These are phyloP conservation scores for Skeletonema potamos DNA, from an alignment of 108 stramenopile genomes.

Conservation along the genomic window DNA sequence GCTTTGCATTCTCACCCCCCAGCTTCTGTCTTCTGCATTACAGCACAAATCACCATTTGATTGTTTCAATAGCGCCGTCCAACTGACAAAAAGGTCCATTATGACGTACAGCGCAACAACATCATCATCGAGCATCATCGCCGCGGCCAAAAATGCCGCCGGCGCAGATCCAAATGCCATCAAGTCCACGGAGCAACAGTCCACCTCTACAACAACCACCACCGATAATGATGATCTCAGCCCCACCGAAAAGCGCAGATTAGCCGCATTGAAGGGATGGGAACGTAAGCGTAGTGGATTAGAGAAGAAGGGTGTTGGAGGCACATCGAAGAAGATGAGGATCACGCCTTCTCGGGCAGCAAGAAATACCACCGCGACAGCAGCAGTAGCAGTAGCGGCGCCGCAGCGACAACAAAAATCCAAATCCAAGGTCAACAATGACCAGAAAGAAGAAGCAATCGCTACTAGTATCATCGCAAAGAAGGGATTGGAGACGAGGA, in stretches of 20 bases:
- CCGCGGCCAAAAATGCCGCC: not conserved
- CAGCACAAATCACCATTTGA: not conserved
- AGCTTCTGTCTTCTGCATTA: not conserved
- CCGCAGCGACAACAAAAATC: not conserved
- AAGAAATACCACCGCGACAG: not conserved
- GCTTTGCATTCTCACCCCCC: not conserved
- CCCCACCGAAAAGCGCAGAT: not conserved
- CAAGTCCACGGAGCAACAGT: not conserved
- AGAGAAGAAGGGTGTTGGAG: not conserved
- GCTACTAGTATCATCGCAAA: not conserved
- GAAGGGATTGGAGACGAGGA: not conserved
- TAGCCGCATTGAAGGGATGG: not conserved
- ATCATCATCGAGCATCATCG: not conserved
- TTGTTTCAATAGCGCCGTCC: not conserved
- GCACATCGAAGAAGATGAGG: not conserved
- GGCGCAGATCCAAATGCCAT: not conserved
- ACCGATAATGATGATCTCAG: not conserved
- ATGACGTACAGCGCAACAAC: not conserved
- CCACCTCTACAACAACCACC: too few relatives aligned
- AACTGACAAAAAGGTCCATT: not conserved
- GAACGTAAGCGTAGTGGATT: not conserved
- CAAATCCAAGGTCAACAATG: not conserved
- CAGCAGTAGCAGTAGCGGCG: not conserved
- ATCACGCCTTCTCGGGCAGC: not conserved
- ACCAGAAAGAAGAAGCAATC: too few relatives aligned